Evolutionary conservation across 163 green algal species (phyloP).

Genomic region (Chlamydomonas reinhardtii): DNA sequence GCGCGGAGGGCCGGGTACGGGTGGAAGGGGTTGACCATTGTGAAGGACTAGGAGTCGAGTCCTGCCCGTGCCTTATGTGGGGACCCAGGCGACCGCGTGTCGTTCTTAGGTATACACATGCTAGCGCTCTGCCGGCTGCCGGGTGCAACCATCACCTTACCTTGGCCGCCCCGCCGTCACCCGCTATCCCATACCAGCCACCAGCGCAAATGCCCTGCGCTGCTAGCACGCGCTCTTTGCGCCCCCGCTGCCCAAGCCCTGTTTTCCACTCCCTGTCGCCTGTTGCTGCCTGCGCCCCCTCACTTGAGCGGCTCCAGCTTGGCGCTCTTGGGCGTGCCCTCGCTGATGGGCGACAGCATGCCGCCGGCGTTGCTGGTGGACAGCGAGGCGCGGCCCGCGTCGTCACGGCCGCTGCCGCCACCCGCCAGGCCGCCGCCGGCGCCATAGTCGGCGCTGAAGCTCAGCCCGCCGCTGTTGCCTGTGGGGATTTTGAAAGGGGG

Average conservation of each 20-base stretch:
- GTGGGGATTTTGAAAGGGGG: not conserved
- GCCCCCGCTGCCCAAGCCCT: no score
- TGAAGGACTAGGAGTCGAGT: no score
- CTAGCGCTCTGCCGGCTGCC: no score
- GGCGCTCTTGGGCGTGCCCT: conserved; percentile 13
- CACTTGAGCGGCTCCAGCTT: conserved; percentile 48
- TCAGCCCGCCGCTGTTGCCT: conserved; percentile 44
- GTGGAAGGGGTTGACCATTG: not conserved
- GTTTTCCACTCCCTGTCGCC: not conserved
- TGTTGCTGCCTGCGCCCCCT: not conserved
- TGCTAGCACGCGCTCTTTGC: no score
- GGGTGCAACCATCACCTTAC: no score
- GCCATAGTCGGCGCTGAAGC: conserved; percentile 23
- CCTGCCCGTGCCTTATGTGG: no score
- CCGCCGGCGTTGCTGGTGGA: conserved; percentile 7
- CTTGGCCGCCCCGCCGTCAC: no score
- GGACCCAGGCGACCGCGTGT: no score
- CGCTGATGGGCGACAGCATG: conserved; percentile 42
- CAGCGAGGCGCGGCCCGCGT: conserved; percentile 18
- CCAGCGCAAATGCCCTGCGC: no score
- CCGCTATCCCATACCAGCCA: no score
- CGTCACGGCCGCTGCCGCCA: not conserved
- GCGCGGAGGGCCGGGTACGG: not conserved
- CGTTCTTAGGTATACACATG: no score
- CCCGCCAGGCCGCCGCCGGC: not conserved